Evolutionary conservation across 192 early-diverging fungal species (phyloP), one percentile per base, ranked within the genome.

Genomic region (Lobosporangium transversale): DNA sequence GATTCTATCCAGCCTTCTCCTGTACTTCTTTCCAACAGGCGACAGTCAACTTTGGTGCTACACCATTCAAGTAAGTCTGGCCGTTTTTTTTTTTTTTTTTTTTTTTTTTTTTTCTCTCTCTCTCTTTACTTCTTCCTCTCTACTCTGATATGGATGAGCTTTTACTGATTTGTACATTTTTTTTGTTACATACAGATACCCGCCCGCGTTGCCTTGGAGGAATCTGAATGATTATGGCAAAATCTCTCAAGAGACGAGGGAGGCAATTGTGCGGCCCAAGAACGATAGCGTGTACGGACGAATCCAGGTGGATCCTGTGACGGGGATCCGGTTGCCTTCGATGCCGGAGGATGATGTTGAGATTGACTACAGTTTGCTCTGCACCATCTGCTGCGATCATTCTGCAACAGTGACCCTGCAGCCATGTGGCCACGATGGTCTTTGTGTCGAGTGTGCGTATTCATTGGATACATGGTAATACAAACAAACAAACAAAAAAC

Each of bases 11-110:
- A 4, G 92, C 93, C 7, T 74, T 90, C 17, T 92, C 90, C 5
- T 80, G 95, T 20, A 89, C 93, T 5, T 87, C 87, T 1, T 84
- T 87, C 42, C 92, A 95, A 61, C 89, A 88, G 14, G 89, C 89
- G 4, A 58, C 79, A 27, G 67, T 94, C 33, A 81, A 81, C n/a
- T 93, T 95, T 87, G 93, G 93, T 14, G 80, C 78, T 7, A 68
- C 68, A 6, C 67, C 68, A 1, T 82, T 80, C 66, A 71, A 65
- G 79, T 82, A 69, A 44, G 53, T 42, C 21, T 49, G 23, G 9
- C 23, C 23, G 47, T 21, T n/a, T n/a, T n/a, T n/a, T n/a, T n/a
- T n/a, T n/a, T n/a, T n/a, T n/a, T n/a, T n/a, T n/a, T n/a, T n/a
- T n/a, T n/a, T n/a, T n/a, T n/a, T n/a, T n/a, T n/a, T n/a, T n/a